Percentiles rank a stretch among this genome's conserved stretches.
Evolutionary conservation across 2,329 filamentous ascomycete genomes (phyloP).

Genomic region (Pseudonectria buxi): DNA sequence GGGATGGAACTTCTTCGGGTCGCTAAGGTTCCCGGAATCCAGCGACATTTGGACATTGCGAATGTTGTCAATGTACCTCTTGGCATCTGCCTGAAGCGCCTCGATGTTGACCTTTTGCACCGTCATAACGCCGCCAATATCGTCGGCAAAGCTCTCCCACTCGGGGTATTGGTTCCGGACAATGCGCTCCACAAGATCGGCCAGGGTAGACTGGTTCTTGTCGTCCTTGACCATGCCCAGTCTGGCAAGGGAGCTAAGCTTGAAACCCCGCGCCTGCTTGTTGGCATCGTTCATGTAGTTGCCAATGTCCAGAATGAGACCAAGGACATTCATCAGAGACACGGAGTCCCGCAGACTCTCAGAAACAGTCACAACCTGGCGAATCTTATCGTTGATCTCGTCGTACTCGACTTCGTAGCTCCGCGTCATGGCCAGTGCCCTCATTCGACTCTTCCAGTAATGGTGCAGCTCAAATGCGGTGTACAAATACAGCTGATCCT

Average conservation of each 20-base stretch:
- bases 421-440: constrained; percentile 76
- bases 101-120: constrained; percentile 93
- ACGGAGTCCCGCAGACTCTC: constrained; percentile 88
- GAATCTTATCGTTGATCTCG: constrained; percentile 78
- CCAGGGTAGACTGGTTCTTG: constrained; percentile 95
- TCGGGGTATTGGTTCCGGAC: constrained; percentile 94
- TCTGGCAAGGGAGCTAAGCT: constrained; percentile 86
- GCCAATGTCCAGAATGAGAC: constrained; percentile 92
- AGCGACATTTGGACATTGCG: constrained; percentile 88
- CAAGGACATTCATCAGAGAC: constrained; percentile 90
- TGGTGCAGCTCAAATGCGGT: constrained; percentile 93
- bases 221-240: constrained; percentile 98
- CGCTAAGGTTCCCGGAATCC: constrained; percentile 88
- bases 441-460: constrained; percentile 98
- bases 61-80: constrained; percentile 89
- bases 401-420: constrained; percentile 87
- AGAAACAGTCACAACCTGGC: constrained; percentile 77
- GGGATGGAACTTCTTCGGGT: constrained; percentile 96
- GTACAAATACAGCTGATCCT: constrained; percentile 91
- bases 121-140: constrained; percentile 72
- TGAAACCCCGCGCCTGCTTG: constrained; percentile 97
- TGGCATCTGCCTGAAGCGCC: constrained; percentile 79
- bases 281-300: constrained; percentile 99
- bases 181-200: constrained; percentile 92
- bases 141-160: constrained; percentile 82